Conservation (phyloP, 73 alveolate species). For the Effrenium voratum region DNA sequence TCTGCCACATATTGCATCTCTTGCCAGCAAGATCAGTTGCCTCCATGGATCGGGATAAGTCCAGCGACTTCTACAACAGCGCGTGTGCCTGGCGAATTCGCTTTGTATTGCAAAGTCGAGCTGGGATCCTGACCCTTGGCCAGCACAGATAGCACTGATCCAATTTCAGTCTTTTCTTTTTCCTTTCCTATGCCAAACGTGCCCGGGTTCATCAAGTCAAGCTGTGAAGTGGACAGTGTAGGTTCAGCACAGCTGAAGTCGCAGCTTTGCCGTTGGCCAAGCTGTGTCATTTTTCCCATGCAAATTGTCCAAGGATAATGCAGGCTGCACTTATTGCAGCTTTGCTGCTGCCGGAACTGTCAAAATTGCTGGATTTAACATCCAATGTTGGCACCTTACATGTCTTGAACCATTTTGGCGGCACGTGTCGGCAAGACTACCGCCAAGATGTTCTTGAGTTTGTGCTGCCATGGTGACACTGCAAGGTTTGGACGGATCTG, state of each 20-base stretch:
- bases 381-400: constrained; percentile 5
- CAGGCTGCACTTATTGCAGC: constrained; percentile 15
- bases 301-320: constrained; percentile 17
- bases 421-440: not conserved
- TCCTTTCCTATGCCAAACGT: too few relatives aligned
- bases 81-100: constrained; percentile 69
- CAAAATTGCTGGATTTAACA: constrained; percentile 46
- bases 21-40: too few relatives aligned
- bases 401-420: not conserved
- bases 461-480: not conserved
- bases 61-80: constrained; percentile 83
- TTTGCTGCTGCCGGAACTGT: constrained; percentile 11
- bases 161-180: too few relatives aligned
- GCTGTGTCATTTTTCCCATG: too few relatives aligned
- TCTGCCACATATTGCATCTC: too few relatives aligned
- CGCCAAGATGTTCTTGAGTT: not conserved
- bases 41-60: too few relatives aligned
- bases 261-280: too few relatives aligned
- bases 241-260: too few relatives aligned
- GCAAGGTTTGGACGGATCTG: constrained; percentile 22
- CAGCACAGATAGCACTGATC: too few relatives aligned
- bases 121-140: constrained; percentile 26
- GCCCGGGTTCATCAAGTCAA: too few relatives aligned
- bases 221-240: too few relatives aligned
- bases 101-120: constrained; percentile 41